Evolutionary conservation across 352 stramenopile species (phyloP).

Genomic region (Globisporangium echinulatum): DNA sequence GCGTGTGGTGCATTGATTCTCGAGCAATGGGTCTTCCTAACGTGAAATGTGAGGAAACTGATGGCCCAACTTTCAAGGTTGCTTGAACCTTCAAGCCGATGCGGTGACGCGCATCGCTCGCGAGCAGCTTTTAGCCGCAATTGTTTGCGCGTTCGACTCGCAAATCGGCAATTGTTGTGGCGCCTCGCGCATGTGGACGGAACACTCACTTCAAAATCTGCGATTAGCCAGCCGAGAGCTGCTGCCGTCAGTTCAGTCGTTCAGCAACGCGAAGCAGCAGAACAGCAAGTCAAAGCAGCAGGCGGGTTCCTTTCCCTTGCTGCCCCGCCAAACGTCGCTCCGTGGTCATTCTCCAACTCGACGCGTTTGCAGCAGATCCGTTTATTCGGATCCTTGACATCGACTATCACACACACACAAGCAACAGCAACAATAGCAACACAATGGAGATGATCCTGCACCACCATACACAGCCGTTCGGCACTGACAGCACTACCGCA

Average conservation of each 20-base stretch:
- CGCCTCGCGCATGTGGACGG: neutral
- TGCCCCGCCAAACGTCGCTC: constrained; percentile 6
- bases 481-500: constrained; percentile 15
- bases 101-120: no score
- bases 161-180: neutral
- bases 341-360: constrained; percentile 11
- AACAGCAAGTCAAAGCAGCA: neutral
- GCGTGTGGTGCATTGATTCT: no score
- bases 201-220: neutral
- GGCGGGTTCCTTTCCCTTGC: neutral
- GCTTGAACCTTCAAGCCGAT: no score
- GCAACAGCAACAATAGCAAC: neutral
- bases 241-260: constrained; percentile 4
- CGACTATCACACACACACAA: neutral
- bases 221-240: neutral
- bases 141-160: neutral
- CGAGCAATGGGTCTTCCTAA: no score
- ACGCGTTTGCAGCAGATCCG: constrained; percentile 5
- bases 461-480: constrained; percentile 41
- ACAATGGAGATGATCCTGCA: constrained; percentile 65
- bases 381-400: neutral
- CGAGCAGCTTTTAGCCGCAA: no score
- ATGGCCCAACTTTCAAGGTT: no score
- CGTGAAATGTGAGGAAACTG: no score
- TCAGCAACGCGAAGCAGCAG: neutral